Percentiles rank a stretch among this genome's conserved stretches.
phyloP scores from a whole-genome alignment of 2,329 filamentous ascomycete genomes.

The Microdochium trichocladiopsis region DNA sequence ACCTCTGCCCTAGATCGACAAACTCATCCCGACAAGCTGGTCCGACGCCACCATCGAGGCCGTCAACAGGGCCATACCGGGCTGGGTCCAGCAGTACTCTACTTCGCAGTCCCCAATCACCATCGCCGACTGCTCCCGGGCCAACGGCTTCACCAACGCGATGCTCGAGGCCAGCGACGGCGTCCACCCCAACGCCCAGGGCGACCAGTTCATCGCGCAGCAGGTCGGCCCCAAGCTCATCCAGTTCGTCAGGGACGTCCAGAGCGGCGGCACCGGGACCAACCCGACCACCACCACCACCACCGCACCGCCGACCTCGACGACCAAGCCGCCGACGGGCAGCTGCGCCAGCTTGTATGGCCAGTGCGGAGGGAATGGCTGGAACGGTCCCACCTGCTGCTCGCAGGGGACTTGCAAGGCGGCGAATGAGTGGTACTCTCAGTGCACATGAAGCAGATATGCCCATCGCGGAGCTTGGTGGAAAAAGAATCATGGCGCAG shows the following conservation, averaged over 20 bases:
- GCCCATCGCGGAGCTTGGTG: too few species aligned
- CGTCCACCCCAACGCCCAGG: conserved; percentile 27
- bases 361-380: conserved; percentile 25
- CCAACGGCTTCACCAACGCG: conserved; percentile 9
- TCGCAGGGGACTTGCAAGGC: conserved; percentile 21
- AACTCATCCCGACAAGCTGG: conserved; percentile 28
- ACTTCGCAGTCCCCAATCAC: conserved; percentile 29
- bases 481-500: too few species aligned
- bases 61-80: conserved; percentile 28
- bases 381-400: conserved; percentile 23
- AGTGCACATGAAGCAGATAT: conserved; percentile 13
- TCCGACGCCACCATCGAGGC: conserved; percentile 17
- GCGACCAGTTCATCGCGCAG: conserved; percentile 23
- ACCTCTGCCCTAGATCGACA: conserved; percentile 32
- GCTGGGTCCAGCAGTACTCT: conserved; percentile 26
- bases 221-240: conserved; percentile 22
- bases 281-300: not conserved
- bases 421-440: conserved; percentile 22
- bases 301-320: not conserved
- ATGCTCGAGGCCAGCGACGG: conserved; percentile 23
- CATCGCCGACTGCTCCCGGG: conserved; percentile 26
- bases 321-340: not conserved
- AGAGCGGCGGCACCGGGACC: not conserved
- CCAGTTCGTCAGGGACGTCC: conserved; percentile 14
- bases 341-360: conserved; percentile 20